Conservation (phyloP, 164 flowering plant species). For the Akebia trifoliata region DNA sequence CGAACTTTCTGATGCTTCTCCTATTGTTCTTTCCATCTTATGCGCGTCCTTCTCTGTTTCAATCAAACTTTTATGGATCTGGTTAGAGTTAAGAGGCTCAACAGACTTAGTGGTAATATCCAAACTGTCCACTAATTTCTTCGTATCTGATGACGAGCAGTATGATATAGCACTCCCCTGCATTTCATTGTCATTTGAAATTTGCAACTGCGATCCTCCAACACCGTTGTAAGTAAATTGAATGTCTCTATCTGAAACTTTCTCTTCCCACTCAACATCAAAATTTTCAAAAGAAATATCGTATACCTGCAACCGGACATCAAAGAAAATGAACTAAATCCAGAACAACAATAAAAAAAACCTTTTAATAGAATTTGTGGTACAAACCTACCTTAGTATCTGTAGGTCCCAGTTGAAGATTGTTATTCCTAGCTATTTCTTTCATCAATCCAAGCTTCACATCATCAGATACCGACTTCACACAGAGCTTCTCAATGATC, state of each 20-base stretch:
- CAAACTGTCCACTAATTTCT: neutral
- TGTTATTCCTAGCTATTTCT: conserved; percentile 45
- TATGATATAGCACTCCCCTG: conserved; percentile 9
- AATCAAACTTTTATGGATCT: no score
- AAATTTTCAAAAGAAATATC: neutral
- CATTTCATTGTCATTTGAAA: conserved; percentile 9
- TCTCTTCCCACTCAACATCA: conserved; percentile 1
- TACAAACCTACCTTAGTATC: conserved; percentile 25
- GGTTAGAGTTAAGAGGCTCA: no score
- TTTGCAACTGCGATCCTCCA: conserved; percentile 7
- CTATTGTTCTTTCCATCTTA: conserved; percentile 10
- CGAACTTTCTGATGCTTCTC: conserved; percentile 34
- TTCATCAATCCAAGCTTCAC: conserved; percentile 47
- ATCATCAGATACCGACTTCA: conserved; percentile 43
- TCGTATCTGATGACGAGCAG: conserved; percentile 8
- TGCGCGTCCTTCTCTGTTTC: no score
- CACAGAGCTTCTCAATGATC: conserved; percentile 36
- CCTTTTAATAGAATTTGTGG: neutral
- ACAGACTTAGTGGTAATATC: no score
- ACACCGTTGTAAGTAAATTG: neutral
- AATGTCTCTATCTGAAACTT: neutral
- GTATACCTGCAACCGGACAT: conserved; percentile 11
- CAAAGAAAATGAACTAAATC: neutral
- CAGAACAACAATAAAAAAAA: neutral
- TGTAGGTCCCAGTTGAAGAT: conserved; percentile 28